Percentiles rank a stretch among this genome's conserved stretches.
Conservation (phyloP, 129 eudicot genomes). For the Ambrosia trifida region DNA sequence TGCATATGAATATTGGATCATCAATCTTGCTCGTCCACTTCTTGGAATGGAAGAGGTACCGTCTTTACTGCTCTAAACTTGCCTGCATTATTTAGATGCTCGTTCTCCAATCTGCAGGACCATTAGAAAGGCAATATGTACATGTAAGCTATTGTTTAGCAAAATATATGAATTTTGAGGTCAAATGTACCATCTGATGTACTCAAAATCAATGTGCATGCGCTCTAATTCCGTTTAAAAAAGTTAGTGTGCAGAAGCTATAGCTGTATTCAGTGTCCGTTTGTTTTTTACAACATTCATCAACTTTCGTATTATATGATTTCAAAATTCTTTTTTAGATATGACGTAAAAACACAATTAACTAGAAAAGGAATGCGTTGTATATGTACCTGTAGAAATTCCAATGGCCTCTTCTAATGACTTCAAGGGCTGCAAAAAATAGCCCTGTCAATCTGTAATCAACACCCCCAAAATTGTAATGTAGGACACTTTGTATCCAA, state of each 20-base stretch:
- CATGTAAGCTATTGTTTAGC: not conserved
- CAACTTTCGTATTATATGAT: not conserved
- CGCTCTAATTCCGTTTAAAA: not conserved
- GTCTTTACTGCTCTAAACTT: conserved; percentile 90
- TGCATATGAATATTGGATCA: conserved; percentile 26
- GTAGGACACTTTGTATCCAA: conserved; percentile 91
- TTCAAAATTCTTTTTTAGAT: not conserved
- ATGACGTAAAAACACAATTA: not conserved
- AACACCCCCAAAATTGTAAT: conserved; percentile 73
- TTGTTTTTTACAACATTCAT: not conserved
- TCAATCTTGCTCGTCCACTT: conserved; percentile 82
- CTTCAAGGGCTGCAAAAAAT: conserved; percentile 98
- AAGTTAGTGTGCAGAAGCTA: not conserved
- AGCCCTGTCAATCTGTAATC: conserved; percentile 89
- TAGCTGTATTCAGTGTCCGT: not conserved
- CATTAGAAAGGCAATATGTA: conserved; percentile 22
- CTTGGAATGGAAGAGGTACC: conserved; percentile 96
- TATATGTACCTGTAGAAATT: conserved; percentile 90
- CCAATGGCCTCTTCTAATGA: conserved; percentile 96
- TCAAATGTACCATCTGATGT: not conserved
- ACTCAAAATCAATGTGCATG: not conserved
- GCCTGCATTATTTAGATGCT: conserved; percentile 97
- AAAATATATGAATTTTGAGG: not conserved
- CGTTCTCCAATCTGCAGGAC: conserved; percentile 90
- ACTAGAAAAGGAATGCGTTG: not conserved